phyloP scores from a whole-genome alignment of 2,329 filamentous ascomycete species.

The Tolypocladium ovalisporum region DNA sequence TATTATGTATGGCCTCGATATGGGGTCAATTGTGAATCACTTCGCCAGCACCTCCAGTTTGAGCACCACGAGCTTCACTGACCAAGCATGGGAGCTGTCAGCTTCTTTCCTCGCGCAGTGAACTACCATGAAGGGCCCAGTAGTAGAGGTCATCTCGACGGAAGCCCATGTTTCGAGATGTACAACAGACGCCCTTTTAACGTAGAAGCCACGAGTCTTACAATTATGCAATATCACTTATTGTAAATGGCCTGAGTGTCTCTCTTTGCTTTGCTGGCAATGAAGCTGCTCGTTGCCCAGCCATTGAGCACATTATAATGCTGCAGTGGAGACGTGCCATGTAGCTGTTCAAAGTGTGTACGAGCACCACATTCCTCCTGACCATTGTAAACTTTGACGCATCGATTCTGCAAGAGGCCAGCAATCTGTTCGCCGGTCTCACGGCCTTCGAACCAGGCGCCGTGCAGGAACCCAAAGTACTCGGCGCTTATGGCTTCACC shows the following conservation, averaged over 20 bases:
- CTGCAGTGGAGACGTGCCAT: slow-evolving; percentile 21
- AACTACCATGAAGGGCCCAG: not conserved
- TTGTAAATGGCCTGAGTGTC: not conserved
- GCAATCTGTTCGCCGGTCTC: slow-evolving; percentile 35
- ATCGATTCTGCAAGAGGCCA: slow-evolving; percentile 9
- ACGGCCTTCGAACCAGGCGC: slow-evolving; percentile 46
- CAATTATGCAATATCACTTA: not conserved
- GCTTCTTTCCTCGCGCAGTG: not conserved
- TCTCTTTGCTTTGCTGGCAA: not conserved
- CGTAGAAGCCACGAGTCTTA: not conserved
- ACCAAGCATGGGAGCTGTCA: not conserved
- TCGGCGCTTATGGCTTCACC: slow-evolving; percentile 52
- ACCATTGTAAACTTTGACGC: slow-evolving; percentile 5
- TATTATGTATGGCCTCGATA: too few relatives aligned
- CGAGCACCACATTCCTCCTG: slow-evolving; percentile 8
- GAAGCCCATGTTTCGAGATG: not conserved
- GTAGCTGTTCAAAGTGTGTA: slow-evolving; percentile 9
- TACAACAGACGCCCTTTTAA: too few relatives aligned
- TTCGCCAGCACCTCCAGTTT: not conserved
- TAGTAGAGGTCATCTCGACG: too few relatives aligned
- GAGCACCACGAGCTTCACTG: not conserved
- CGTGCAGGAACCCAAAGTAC: slow-evolving; percentile 58
- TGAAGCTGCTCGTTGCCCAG: slow-evolving; percentile 25
- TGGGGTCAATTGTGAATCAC: too few relatives aligned
- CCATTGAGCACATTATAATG: slow-evolving; percentile 23